Percentiles rank a stretch among this genome's conserved stretches.
phyloP scores from a whole-genome alignment of 2,329 filamentous ascomycete species.

The Beauveria sp. region DNA sequence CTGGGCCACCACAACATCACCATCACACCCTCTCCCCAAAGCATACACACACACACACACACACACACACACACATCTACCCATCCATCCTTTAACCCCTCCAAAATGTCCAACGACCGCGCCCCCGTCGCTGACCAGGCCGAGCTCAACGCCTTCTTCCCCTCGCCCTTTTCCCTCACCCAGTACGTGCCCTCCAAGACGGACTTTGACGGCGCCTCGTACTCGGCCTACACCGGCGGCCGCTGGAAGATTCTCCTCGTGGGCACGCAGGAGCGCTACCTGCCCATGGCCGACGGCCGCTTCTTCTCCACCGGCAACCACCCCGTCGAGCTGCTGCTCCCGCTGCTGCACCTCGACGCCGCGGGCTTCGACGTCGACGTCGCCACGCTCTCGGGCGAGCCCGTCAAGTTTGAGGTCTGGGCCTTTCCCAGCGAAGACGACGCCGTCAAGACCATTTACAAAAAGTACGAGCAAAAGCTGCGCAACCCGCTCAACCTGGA shows the following conservation, averaged over 20 bases:
- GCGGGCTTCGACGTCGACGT: slow-evolving; percentile 17
- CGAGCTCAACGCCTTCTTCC: slow-evolving; percentile 18
- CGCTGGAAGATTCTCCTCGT: slow-evolving; percentile 17
- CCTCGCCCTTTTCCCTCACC: slow-evolving; percentile 16
- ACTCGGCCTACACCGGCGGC: slow-evolving; percentile 15
- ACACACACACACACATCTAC: not conserved
- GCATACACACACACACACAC: not conserved
- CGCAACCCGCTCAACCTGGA: slow-evolving; percentile 15
- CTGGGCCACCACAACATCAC: not conserved
- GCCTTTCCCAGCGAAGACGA: slow-evolving; percentile 19
- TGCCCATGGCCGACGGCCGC: slow-evolving; percentile 15
- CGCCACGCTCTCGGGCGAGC: slow-evolving; percentile 16
- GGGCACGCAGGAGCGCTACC: slow-evolving; percentile 17
- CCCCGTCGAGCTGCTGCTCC: slow-evolving; percentile 17
- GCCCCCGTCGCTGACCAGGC: slow-evolving; percentile 15
- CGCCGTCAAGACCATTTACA: slow-evolving; percentile 18
- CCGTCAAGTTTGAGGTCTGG: slow-evolving; percentile 19
- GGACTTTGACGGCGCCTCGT: slow-evolving; percentile 15
- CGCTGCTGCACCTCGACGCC: slow-evolving; percentile 16
- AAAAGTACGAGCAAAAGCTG: slow-evolving; percentile 16
- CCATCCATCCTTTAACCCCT: not conserved
- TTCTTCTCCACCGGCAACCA: slow-evolving; percentile 19
- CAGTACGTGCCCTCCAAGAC: slow-evolving; percentile 16
- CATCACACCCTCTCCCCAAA: not conserved
- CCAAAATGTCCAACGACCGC: slow-evolving; percentile 9